These are phyloP conservation scores for Leccinum holopus DNA, from an alignment of 1,284 basidiomycete genomes.

Conservation along the genomic window DNA sequence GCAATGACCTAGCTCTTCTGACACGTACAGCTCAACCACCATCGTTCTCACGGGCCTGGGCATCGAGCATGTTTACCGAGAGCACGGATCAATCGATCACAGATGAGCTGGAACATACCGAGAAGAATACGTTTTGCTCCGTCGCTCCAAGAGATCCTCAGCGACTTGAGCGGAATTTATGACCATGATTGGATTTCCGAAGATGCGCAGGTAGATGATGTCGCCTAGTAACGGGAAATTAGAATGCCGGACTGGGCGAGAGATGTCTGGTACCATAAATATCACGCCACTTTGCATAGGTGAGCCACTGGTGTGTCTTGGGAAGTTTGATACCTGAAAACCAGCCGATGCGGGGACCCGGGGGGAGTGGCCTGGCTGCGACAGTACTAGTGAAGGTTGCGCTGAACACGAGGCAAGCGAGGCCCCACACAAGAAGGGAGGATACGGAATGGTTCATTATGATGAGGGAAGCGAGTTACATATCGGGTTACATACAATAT, in stretches of 20 bases:
- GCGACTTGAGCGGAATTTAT: conserved; percentile 45
- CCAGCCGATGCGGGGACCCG: conserved; percentile 43
- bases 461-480: background rate
- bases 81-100: background rate
- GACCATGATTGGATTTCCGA: conserved; percentile 48
- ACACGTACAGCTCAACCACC: conserved; percentile 44
- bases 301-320: conserved; percentile 45
- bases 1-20: background rate
- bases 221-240: conserved; percentile 38
- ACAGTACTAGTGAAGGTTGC: background rate
- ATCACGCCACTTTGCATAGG: conserved; percentile 46
- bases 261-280: conserved; percentile 36
- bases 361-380: conserved; percentile 34
- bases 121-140: conserved; percentile 47
- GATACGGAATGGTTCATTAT: background rate
- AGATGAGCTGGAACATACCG: conserved; percentile 23
- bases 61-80: background rate
- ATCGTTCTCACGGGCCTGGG: conserved; percentile 39
- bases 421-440: conserved; percentile 9
- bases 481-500: background rate
- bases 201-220: conserved; percentile 45
- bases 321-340: conserved; percentile 39
- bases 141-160: conserved; percentile 46
- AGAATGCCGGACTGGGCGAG: background rate
- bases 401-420: conserved; percentile 14